phyloP scores from a whole-genome alignment of 768 basidiomycete genomes.

The Stropharia rugosoannulata region DNA sequence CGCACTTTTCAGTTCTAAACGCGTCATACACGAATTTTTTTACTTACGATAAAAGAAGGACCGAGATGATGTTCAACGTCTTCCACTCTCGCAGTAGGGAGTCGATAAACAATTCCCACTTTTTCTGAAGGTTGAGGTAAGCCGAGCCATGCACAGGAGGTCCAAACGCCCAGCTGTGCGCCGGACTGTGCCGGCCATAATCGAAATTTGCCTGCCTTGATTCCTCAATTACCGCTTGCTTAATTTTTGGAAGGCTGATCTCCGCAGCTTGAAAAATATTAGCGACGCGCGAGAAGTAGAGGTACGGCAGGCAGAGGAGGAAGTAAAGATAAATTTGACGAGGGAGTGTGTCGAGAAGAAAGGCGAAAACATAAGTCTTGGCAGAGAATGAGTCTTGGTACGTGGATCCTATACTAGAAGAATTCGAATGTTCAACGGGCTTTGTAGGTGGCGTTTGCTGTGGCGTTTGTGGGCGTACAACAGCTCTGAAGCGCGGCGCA shows the following conservation, averaged over 20 bases:
- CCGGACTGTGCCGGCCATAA: not conserved
- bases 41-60: constrained; percentile 22
- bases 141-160: constrained; percentile 2
- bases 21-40: not conserved
- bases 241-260: constrained; percentile 58
- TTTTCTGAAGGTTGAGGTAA: constrained; percentile 33
- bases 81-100: constrained; percentile 26
- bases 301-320: constrained; percentile 59
- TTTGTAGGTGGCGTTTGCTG: not conserved
- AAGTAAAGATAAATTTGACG: constrained; percentile 33
- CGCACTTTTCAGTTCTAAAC: not conserved
- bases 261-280: constrained; percentile 67
- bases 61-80: constrained; percentile 26
- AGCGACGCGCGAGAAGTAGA: constrained; percentile 72
- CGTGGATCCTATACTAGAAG: not conserved
- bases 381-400: not conserved
- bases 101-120: constrained; percentile 26
- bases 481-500: not conserved
- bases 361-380: constrained; percentile 11
- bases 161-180: not conserved
- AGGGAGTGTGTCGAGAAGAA: constrained; percentile 26
- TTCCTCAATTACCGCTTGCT: constrained; percentile 37
- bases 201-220: constrained; percentile 10
- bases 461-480: not conserved
- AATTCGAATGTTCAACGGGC: not conserved